Percentiles rank a stretch among this genome's conserved stretches.
phyloP scores from a whole-genome alignment of 352 stramenopile genomes.

The Phytophthora sp. region DNA sequence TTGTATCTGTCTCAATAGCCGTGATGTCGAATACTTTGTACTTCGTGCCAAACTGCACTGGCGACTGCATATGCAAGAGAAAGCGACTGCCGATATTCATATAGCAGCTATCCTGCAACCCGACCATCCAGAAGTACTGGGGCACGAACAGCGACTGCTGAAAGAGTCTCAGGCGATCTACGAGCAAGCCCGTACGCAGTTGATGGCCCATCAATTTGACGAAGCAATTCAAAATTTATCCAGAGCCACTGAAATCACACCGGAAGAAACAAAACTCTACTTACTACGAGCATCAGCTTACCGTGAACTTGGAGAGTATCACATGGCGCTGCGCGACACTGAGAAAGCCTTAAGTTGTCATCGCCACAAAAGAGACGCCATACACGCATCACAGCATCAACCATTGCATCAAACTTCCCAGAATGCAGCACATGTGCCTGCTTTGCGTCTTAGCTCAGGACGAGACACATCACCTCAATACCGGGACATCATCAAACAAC shows the following conservation, averaged over 20 bases:
- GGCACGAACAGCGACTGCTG: constrained; percentile 66
- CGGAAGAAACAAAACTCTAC: constrained; percentile 74
- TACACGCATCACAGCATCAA: constrained; percentile 15
- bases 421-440: constrained; percentile 7
- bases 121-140: constrained; percentile 75
- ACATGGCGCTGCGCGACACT: constrained; percentile 62
- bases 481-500: constrained; percentile 69
- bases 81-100: constrained; percentile 70
- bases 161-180: constrained; percentile 80
- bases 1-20: constrained; percentile 76
- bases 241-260: constrained; percentile 68
- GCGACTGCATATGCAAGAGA: constrained; percentile 79
- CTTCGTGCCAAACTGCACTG: constrained; percentile 83
- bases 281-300: constrained; percentile 70
- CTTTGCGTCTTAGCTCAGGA: constrained; percentile 9
- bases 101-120: constrained; percentile 59
- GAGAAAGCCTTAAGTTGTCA: constrained; percentile 69
- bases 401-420: constrained; percentile 1
- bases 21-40: constrained; percentile 85
- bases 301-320: constrained; percentile 64
- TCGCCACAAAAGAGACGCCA: constrained; percentile 24
- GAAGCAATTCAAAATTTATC: constrained; percentile 73
- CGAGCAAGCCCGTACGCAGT: constrained; percentile 57
- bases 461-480: constrained; percentile 59
- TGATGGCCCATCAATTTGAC: constrained; percentile 55